Conservation (phyloP, 495 filamentous ascomycete genomes). For the Xylaria scruposa region DNA sequence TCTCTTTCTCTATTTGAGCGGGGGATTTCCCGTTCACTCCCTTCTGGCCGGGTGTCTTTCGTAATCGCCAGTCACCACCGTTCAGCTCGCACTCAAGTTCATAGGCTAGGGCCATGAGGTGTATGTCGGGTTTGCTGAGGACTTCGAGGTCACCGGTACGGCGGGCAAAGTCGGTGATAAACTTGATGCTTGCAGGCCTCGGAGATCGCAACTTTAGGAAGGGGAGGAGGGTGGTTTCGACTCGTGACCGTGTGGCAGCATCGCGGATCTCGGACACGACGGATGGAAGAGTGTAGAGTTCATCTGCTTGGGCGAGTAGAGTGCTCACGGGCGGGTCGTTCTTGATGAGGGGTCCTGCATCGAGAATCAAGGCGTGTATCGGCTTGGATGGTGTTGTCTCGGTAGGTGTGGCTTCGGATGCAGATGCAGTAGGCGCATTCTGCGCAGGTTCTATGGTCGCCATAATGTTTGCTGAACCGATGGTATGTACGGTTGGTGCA, state of each 20-base stretch:
- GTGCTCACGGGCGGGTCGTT: conserved; percentile 83
- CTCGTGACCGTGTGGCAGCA: conserved; percentile 74
- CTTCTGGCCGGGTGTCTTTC: conserved; percentile 80
- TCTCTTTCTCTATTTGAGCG: conserved; percentile 43
- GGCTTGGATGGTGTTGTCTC: conserved; percentile 56
- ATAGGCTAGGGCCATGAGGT: conserved; percentile 87
- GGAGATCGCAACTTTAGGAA: conserved; percentile 82
- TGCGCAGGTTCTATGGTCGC: conserved; percentile 28
- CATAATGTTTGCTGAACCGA: conserved; percentile 27
- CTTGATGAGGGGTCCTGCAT: conserved; percentile 89
- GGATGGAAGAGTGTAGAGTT: conserved; percentile 82
- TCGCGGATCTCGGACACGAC: conserved; percentile 91
- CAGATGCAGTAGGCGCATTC: conserved; percentile 11
- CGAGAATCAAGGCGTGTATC: conserved; percentile 84
- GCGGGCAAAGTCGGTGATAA: conserved; percentile 83
- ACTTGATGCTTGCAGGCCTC: conserved; percentile 72
- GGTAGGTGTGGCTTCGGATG: conserved; percentile 11
- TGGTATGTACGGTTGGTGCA: not conserved
- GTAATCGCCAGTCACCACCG: conserved; percentile 80
- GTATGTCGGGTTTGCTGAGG: conserved; percentile 84
- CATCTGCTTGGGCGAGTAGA: conserved; percentile 74
- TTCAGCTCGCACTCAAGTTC: conserved; percentile 88
- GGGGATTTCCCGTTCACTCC: conserved; percentile 73
- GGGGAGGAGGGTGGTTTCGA: conserved; percentile 82
- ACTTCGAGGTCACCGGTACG: conserved; percentile 90